phyloP scores from a whole-genome alignment of 2,329 filamentous ascomycete species.

The Rutstroemia sp. region DNA sequence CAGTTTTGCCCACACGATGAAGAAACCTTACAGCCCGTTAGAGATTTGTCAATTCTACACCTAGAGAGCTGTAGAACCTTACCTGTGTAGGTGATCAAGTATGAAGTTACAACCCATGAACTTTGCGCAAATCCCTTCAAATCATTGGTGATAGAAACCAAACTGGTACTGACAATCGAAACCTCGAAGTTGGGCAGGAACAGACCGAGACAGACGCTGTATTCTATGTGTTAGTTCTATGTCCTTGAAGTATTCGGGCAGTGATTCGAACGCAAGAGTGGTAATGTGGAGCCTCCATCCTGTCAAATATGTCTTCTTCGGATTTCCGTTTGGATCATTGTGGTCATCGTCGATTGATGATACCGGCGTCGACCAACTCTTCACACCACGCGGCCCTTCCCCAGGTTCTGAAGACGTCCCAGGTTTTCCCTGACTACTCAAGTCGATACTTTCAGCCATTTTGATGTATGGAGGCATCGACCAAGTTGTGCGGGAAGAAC shows the following conservation, averaged over 20 bases:
- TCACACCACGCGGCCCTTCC: not conserved
- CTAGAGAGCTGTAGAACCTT: not conserved
- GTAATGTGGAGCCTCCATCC: not conserved
- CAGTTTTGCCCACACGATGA: slow-evolving; percentile 1
- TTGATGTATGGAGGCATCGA: not conserved
- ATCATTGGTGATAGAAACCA: slow-evolving; percentile 6
- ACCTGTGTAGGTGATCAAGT: slow-evolving; percentile 10
- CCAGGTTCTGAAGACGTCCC: not conserved
- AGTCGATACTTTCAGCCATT: not conserved
- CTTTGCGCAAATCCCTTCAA: slow-evolving; percentile 1
- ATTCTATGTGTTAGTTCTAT: not conserved
- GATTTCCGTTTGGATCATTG: not conserved
- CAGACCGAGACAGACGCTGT: not conserved
- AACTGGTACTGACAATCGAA: not conserved
- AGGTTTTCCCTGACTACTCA: not conserved
- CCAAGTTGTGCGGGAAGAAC: not conserved
- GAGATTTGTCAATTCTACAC: not conserved
- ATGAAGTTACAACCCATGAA: slow-evolving; percentile 6
- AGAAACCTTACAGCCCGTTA: not conserved
- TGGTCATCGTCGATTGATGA: not conserved
- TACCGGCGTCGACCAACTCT: not conserved
- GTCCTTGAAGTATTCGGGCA: not conserved
- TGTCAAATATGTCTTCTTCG: not conserved
- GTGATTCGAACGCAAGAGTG: not conserved
- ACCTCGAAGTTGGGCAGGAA: slow-evolving; percentile 3